Conservation (phyloP, 805 yeast species). For the Ascoidea tarda region DNA sequence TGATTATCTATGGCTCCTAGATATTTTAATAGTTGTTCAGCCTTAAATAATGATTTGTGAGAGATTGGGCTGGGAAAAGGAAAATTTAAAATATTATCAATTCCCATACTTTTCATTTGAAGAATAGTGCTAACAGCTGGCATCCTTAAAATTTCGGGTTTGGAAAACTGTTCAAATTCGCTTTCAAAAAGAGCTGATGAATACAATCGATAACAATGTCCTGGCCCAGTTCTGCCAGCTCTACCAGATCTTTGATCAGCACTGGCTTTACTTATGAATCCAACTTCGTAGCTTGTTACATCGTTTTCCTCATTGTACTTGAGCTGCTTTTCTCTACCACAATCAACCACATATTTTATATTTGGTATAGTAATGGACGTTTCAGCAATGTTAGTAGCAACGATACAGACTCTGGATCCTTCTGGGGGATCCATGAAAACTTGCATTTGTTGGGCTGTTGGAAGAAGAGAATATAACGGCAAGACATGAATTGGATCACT, state of each 20-base stretch:
- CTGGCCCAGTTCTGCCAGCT: constrained; percentile 98
- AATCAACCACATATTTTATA: constrained; percentile 84
- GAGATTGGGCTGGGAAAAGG: constrained; percentile 96
- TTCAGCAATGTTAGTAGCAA: constrained; percentile 97
- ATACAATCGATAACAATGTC: constrained; percentile 84
- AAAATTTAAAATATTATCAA: constrained; percentile 77
- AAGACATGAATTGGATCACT: constrained; percentile 77
- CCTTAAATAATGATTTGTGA: constrained; percentile 38
- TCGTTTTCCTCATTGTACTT: constrained; percentile 71
- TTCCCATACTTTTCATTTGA: constrained; percentile 95
- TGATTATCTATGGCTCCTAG: constrained; percentile 63
- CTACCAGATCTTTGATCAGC: constrained; percentile 94
- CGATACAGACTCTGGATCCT: constrained; percentile 65
- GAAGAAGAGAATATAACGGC: constrained; percentile 83
- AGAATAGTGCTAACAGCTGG: constrained; percentile 94
- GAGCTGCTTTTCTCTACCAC: constrained; percentile 89
- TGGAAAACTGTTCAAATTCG: constrained; percentile 68
- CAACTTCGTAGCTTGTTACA: constrained; percentile 83
- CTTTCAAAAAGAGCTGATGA: constrained; percentile 91
- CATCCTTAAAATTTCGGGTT: constrained; percentile 87
- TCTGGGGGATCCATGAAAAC: constrained; percentile 78
- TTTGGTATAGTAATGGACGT: constrained; percentile 96
- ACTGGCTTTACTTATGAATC: constrained; percentile 91
- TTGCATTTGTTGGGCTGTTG: constrained; percentile 91
- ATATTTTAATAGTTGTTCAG: constrained; percentile 51